Conservation (phyloP, 75 land plant species). For the Azolla pinnata region DNA sequence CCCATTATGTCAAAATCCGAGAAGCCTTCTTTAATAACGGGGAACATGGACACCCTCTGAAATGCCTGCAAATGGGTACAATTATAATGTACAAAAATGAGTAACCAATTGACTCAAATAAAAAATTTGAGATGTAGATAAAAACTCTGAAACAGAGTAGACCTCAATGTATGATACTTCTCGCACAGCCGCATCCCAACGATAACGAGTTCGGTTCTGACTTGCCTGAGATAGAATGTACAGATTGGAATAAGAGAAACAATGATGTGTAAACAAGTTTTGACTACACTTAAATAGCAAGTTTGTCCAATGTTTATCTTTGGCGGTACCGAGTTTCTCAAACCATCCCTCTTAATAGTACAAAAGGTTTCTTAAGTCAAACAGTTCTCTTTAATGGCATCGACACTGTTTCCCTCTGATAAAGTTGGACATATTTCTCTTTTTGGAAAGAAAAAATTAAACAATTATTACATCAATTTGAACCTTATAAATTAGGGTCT, state of each 20-base stretch:
- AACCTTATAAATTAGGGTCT: no score
- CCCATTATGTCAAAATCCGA: conserved; percentile 13
- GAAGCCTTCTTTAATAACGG: conserved; percentile 24
- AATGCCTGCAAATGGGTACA: conserved; percentile 19
- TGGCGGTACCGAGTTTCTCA: no score
- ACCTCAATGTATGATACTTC: conserved; percentile 25
- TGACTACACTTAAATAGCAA: no score
- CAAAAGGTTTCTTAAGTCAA: no score
- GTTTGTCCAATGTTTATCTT: no score
- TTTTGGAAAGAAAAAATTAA: no score
- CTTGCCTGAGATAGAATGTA: conserved; percentile 22
- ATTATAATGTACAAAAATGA: not conserved
- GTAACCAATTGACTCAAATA: not conserved
- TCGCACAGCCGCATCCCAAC: conserved; percentile 19
- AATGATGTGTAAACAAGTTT: not conserved
- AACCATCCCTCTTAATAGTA: no score
- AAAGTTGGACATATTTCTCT: no score
- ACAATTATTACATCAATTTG: no score
- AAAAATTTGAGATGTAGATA: not conserved
- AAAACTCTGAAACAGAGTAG: no score
- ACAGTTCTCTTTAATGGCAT: no score
- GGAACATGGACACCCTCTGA: conserved; percentile 31
- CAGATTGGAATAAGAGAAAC: not conserved
- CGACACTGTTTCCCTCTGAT: no score
- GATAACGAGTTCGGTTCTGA: conserved; percentile 29